Base-by-base conservation (phyloP, 176 grass and related monocot species). In the Rhynchospora breviuscula region DNA sequence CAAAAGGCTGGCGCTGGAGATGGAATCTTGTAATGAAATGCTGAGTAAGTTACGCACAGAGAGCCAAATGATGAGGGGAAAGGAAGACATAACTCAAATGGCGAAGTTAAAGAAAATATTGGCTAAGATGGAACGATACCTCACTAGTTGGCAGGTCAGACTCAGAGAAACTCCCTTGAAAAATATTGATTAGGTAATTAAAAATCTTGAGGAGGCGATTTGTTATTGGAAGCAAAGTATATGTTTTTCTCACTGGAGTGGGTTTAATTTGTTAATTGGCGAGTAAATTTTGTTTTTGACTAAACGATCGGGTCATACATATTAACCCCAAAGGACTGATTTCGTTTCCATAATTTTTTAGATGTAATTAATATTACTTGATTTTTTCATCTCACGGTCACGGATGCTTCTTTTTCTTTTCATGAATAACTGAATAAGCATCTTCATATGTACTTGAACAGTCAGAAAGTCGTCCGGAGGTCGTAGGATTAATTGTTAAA, bases 1-100 rank as follows among this genome's bases (percentile, higher is more conserved):
- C 83, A 64, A 63, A 25, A 81, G 79, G n/a, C 14, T 81, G 7
- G 79, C 79, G 7, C 22, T 63, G 7, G 79, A 81, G 58, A 81
- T 81, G 79, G 79, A 63, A 26, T 26, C 79, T 5, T 81, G 79
- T 48, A 64, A 48, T 33, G 79, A 81, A 13, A 47, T 81, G 79
- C 35, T 81, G 4, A 47, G 79, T 63, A 44, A 65, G 58, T n/a
- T 81, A n/a, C 79, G 59, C 13, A 57, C 59, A 6, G 79, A 81
- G 79, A 40, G 35, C 4, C 35, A 3, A 40, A 40, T 40, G 35
- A 5, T 40, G 35, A 66, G 43, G 79, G 59, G 43, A 40, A 62
- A 63, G 15, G 79, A 81, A 45, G 79, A 81, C 1, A 64, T 44
- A 51, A 10, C 43, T 49, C 59, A 81, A 23, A 12, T 64, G 19